Evolutionary conservation across 441 rosid species (phyloP).

Genomic region (Adansonia rubrostipa): DNA sequence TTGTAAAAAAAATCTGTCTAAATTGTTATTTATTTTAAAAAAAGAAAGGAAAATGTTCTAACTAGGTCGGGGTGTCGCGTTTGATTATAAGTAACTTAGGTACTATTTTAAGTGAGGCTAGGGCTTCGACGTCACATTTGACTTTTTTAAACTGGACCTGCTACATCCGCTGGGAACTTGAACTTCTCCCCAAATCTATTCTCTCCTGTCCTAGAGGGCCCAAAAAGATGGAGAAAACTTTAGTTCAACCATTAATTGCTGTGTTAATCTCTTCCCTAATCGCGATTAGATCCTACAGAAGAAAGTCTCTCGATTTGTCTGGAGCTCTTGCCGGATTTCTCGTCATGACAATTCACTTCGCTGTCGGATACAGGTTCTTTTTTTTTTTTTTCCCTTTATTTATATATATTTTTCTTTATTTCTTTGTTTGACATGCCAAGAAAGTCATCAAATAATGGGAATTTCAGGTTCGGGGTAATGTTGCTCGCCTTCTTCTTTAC

Average conservation of each 20-base stretch:
- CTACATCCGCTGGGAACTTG: background rate
- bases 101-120: too few relatives aligned
- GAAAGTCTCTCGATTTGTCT: conserved; percentile 78
- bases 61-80: too few relatives aligned
- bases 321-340: conserved; percentile 79
- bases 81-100: too few relatives aligned
- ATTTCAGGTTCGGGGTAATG: conserved; percentile 73
- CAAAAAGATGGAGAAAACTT: conserved; percentile 48
- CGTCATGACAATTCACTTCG: conserved; percentile 72
- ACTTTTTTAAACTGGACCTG: background rate
- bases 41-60: too few relatives aligned
- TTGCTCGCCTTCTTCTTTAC: conserved; percentile 74
- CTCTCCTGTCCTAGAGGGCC: background rate
- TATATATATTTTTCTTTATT: background rate
- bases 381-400: background rate
- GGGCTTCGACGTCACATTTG: background rate
- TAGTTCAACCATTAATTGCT: conserved; percentile 52
- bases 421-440: background rate
- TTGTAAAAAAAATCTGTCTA: too few relatives aligned
- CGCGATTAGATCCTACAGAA: conserved; percentile 64
- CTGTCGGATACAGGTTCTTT: conserved; percentile 66
- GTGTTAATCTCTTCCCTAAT: conserved; percentile 51
- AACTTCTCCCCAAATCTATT: background rate
- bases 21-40: too few relatives aligned
- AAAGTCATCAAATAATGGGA: background rate